Conservation (phyloP, 1,284 basidiomycete species). For the Sporisorium reilianum region DNA sequence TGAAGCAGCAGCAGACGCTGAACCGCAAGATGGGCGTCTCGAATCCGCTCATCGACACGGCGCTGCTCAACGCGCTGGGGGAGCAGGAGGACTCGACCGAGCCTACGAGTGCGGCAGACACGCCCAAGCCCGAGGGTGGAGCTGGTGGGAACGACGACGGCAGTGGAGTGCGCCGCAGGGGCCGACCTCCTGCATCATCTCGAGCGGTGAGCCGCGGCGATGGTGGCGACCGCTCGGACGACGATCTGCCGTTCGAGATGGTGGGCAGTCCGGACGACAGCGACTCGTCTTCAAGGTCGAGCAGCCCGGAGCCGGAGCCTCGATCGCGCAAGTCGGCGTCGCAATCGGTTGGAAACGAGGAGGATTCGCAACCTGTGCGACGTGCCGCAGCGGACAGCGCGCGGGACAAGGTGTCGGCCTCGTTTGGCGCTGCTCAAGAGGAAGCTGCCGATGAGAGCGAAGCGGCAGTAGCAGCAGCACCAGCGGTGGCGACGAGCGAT, state of each 20-base stretch:
- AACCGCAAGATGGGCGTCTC: conserved; percentile 46
- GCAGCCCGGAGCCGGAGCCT: conserved; percentile 40
- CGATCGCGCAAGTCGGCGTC: conserved; percentile 41
- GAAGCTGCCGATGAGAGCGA: conserved; percentile 23
- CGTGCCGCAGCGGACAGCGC: conserved; percentile 38
- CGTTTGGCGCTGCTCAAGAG: conserved; percentile 27
- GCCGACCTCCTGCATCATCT: conserved; percentile 27
- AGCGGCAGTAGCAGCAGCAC: conserved; percentile 68
- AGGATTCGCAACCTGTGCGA: conserved; percentile 70
- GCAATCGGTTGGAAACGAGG: conserved; percentile 74
- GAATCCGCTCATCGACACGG: conserved; percentile 44
- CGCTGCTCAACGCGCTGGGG: conserved; percentile 41
- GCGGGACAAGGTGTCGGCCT: conserved; percentile 24
- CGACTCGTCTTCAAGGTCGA: conserved; percentile 48
- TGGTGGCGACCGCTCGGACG: conserved; percentile 34
- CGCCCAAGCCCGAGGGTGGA: conserved; percentile 36
- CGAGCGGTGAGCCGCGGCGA: conserved; percentile 18
- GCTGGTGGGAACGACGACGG: conserved; percentile 19
- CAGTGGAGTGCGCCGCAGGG: conserved; percentile 22
- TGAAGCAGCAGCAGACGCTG: conserved; percentile 50
- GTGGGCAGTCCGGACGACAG: conserved; percentile 62
- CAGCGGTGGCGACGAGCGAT: conserved; percentile 2
- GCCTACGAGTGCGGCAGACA: conserved; percentile 51
- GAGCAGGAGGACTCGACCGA: conserved; percentile 43
- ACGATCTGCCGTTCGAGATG: conserved; percentile 62